Base-by-base conservation (phyloP, 805 yeast genomes). In the Suhomyces faveliae region DNA sequence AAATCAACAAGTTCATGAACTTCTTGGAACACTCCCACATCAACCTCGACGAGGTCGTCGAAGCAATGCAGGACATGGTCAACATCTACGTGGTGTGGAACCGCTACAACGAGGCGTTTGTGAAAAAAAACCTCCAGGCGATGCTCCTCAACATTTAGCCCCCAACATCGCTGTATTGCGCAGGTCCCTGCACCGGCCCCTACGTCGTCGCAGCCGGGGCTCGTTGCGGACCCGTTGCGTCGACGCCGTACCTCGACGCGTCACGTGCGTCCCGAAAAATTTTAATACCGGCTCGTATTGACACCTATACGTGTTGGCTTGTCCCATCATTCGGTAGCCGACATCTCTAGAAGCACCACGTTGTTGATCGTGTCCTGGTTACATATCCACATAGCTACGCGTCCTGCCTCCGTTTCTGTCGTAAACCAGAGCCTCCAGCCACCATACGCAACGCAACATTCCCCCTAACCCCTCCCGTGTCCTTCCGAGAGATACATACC, bases 81-180 rank as follows among this genome's bases (percentile, higher is more conserved):
- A 81, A 87, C 3, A 66, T 91, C 3, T 92, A 91, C 62, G 91
- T 89, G 42, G 77, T 81, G 5, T 91, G 97, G 97, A 89, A 87
- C 54, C 63, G 80, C n/a, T 90, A 87, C 59, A 89, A 87, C 57
- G 97, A 88, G 61, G 74, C 71, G 25, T 64, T 70, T 52, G 78
- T 82, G 15, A 75, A 80, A 49, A 77, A 76, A 51, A 70, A 75
- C 2, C 60, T 80, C 12, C 81, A 77, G 49, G 51, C 57, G 39
- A 71, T 73, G 76, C 55, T 73, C 24, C 50, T 71, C 39, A 64
- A 62, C 35, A 55, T 73, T 23, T 59, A 46, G 30, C 13, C 30
- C 12, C 30, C 30, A 27, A 11, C 30, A 27, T 27, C 7, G 23
- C 7, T 22, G n/a, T n/a, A n/a, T 12, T 13, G 15, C 35, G 15